Conservation (phyloP, 2,329 filamentous ascomycete genomes). For the Paecilomyces formosus region DNA sequence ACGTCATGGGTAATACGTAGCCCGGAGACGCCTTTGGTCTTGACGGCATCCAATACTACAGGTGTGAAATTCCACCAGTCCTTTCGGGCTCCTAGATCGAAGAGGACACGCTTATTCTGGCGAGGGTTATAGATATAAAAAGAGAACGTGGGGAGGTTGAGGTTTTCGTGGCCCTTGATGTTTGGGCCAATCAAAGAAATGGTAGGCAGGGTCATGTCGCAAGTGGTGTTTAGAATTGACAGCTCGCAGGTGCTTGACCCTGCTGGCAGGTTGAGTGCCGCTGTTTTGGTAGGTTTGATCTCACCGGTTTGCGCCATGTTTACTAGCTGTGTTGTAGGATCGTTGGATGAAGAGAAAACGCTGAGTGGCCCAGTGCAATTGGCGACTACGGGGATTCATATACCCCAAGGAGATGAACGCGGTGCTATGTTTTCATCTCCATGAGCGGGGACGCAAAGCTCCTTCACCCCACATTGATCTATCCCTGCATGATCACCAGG, state of each 20-base stretch:
- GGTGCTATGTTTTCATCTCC: neutral
- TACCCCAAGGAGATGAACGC: neutral
- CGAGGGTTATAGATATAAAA: constrained; percentile 13
- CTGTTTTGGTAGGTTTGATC: neutral
- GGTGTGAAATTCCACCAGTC: constrained; percentile 23
- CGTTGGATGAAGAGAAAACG: neutral
- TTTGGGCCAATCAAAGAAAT: constrained; percentile 11
- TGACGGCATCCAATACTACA: constrained; percentile 10
- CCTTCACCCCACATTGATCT: neutral
- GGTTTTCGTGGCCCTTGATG: constrained; percentile 13
- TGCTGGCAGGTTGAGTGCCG: constrained; percentile 8
- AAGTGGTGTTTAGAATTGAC: constrained; percentile 13
- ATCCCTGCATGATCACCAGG: neutral
- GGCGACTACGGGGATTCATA: neutral
- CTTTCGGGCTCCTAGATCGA: constrained; percentile 22
- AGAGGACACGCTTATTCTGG: constrained; percentile 15
- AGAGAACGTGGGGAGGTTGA: constrained; percentile 15
- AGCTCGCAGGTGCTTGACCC: constrained; percentile 10
- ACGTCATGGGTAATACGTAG: constrained; percentile 19
- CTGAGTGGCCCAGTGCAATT: neutral
- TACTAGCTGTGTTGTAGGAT: neutral
- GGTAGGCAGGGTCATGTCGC: constrained; percentile 13
- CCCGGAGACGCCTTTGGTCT: constrained; percentile 11
- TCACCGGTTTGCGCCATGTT: neutral
- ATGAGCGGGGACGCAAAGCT: neutral